phyloP scores from a whole-genome alignment of 1,139 yeast genomes.

The Blastobotrys ciferrii region DNA sequence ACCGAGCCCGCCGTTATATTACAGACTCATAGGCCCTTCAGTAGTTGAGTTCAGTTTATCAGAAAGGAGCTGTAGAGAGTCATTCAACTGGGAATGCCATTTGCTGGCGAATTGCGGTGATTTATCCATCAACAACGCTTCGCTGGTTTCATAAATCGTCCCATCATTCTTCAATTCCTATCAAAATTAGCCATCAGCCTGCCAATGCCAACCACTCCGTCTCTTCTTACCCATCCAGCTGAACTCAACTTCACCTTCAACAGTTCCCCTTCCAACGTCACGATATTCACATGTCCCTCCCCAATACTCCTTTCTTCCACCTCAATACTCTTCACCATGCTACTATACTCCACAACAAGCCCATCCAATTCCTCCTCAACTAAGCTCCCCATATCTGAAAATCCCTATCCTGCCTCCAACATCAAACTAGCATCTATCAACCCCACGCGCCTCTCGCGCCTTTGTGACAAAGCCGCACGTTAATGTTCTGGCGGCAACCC shows the following conservation, averaged over 20 bases:
- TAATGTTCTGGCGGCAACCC: too few species aligned
- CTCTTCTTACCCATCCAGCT: constrained; percentile 30
- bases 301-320: neutral
- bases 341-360: constrained; percentile 19
- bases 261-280: constrained; percentile 28
- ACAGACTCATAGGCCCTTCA: too few species aligned
- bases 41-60: neutral
- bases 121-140: constrained; percentile 43
- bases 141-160: constrained; percentile 45
- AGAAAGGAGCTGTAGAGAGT: neutral
- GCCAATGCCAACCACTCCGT: constrained; percentile 1
- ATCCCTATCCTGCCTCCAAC: too few species aligned
- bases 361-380: constrained; percentile 24
- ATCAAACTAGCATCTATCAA: neutral
- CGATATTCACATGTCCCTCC: constrained; percentile 15
- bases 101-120: constrained; percentile 38
- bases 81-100: constrained; percentile 38
- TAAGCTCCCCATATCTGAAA: neutral
- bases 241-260: constrained; percentile 23
- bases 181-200: constrained; percentile 10
- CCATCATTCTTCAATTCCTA: constrained; percentile 15
- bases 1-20: too few species aligned
- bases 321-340: constrained; percentile 14
- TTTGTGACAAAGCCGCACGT: too few species aligned
- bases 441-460: too few species aligned